Percentiles rank a stretch among this genome's conserved stretches.
Conservation (phyloP, 805 yeast genomes). For the Pichia kluyveri region DNA sequence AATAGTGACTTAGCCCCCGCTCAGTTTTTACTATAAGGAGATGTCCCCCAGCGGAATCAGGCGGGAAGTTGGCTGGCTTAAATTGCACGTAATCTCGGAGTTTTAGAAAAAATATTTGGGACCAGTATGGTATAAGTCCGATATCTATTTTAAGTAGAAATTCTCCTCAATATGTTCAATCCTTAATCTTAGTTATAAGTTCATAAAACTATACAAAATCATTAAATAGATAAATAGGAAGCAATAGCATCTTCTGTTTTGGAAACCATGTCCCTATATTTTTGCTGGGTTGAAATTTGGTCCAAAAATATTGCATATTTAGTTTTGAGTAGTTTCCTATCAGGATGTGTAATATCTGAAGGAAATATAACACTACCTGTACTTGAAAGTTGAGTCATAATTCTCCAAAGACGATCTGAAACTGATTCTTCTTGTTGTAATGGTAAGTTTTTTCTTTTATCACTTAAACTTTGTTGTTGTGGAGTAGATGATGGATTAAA, state of each 20-base stretch:
- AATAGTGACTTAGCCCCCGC: too few relatives aligned
- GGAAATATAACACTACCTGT: constrained; percentile 77
- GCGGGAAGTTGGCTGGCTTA: too few relatives aligned
- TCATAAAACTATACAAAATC: background rate
- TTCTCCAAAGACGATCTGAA: constrained; percentile 59
- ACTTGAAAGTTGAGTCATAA: constrained; percentile 79
- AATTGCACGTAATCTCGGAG: too few relatives aligned
- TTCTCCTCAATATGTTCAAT: too few relatives aligned
- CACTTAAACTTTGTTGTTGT: constrained; percentile 21
- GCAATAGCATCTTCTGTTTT: constrained; percentile 28
- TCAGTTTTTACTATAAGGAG: too few relatives aligned
- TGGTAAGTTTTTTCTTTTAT: constrained; percentile 18
- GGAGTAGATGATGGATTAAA: constrained; percentile 52
- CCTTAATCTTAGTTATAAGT: background rate
- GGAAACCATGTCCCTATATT: constrained; percentile 65
- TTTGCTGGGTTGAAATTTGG: constrained; percentile 74
- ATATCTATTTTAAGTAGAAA: too few relatives aligned
- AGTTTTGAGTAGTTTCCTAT: constrained; percentile 59
- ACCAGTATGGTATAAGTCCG: too few relatives aligned
- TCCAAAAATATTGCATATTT: constrained; percentile 85
- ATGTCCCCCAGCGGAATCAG: too few relatives aligned
- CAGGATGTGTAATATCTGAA: constrained; percentile 44
- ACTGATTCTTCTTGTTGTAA: constrained; percentile 28
- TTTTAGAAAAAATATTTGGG: too few relatives aligned
- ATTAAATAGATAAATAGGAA: constrained; percentile 6